Base-by-base conservation (phyloP, 805 yeast species). In the Candida maris region DNA sequence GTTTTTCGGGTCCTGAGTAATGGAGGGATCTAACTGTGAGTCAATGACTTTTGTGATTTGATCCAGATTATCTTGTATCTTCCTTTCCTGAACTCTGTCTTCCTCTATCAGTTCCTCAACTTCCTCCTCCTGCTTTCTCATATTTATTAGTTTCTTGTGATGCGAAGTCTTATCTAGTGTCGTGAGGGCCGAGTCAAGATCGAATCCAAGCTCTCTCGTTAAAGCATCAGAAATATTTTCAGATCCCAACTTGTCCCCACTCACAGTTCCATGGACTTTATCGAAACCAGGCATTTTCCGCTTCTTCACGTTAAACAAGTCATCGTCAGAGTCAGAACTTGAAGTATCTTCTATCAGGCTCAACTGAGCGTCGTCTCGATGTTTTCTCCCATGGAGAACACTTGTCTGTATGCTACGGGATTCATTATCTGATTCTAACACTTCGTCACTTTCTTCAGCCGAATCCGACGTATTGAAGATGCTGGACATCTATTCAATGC, bases 181-280 rank as follows among this genome's bases (percentile, higher is more conserved):
- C 19, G 32, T 34, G 29, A 50, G 34, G 1, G 55, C 53, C 2
- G 34, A 14, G 14, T 31, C 30, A 19, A 48, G 18, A 29, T 48
- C 48, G 29, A 50, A 50, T 4, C 55, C 55, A 17, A 50, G 31
- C 9, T 42, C 48, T 19, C 31, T 41, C 28, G 30, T 42, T 28
- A 48, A 19, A 23, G 31, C 29, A 19, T 44, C 41, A 16, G 32
- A 26, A 16, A 37, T 13, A 7, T 41, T 23, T 8, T 27, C 27
- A 9, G 44, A 22, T 6, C 36, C 39, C 18, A 40, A 34, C 6
- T 18, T 32, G 9, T 32, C 19, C n/a, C 32, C 19, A 5, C 21
- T 22, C 13, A 26, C 14, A 6, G 27, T 21, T 15, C 20, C n/a
- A 20, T 21, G 16, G 19, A 27, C 20, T 16, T 36, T 30, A n/a